These are phyloP conservation scores for Loxodes magnus DNA, from an alignment of 73 alveolate genomes.

Conservation along the genomic window DNA sequence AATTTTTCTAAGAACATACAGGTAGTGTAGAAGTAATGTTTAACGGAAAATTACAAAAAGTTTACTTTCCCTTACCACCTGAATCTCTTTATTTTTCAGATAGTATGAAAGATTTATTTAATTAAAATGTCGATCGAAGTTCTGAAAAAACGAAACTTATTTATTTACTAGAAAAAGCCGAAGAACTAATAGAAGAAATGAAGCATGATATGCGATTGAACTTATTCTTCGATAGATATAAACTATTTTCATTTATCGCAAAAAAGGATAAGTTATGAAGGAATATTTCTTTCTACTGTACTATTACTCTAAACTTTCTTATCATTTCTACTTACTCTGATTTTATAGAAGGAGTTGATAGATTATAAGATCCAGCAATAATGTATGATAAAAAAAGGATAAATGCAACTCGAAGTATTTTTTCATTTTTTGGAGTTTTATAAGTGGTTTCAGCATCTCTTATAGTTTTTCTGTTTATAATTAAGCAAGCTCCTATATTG, in stretches of 20 bases:
- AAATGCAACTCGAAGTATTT: neutral
- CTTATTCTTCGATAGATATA: slow-evolving; percentile 14
- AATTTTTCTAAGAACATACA: slow-evolving; percentile 27
- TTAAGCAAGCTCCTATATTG: slow-evolving; percentile 30
- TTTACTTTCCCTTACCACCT: slow-evolving; percentile 30
- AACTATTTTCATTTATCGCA: slow-evolving; percentile 21
- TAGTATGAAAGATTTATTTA: slow-evolving; percentile 25
- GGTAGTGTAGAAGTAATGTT: slow-evolving; percentile 37
- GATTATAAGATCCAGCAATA: neutral
- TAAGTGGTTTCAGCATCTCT: slow-evolving; percentile 24
- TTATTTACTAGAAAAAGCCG: slow-evolving; percentile 14
- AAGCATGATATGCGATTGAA: slow-evolving; percentile 19
- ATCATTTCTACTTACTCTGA: neutral
- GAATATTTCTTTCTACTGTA: slow-evolving; percentile 23
- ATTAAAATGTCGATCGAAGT: slow-evolving; percentile 30
- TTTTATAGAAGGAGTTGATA: neutral
- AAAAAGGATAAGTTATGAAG: slow-evolving; percentile 27
- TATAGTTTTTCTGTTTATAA: slow-evolving; percentile 30
- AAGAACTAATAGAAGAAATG: slow-evolving; percentile 26
- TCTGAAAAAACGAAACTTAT: slow-evolving; percentile 41
- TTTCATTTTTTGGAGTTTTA: slow-evolving; percentile 24
- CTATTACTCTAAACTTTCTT: neutral
- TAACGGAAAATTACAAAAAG: slow-evolving; percentile 24
- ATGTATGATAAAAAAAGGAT: neutral
- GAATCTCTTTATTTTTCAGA: slow-evolving; percentile 22